Evolutionary conservation across 139 green algal species (phyloP).

Genomic region (Chlamydomonas sp.): DNA sequence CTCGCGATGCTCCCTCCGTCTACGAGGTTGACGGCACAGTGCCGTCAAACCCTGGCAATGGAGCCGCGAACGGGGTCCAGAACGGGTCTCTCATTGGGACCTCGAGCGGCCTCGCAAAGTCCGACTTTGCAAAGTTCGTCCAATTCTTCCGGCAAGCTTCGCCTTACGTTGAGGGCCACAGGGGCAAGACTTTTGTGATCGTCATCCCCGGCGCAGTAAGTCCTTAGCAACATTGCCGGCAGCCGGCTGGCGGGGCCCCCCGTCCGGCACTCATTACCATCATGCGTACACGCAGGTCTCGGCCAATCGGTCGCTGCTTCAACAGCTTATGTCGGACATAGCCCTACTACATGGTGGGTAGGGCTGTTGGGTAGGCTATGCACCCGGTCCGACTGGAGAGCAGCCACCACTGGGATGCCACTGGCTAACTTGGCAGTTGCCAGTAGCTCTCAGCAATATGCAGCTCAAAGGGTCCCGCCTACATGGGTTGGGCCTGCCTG

Average conservation of each 20-base stretch:
- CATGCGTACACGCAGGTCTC: conserved; percentile 49
- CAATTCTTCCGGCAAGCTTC: conserved; percentile 84
- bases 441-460: too few relatives aligned
- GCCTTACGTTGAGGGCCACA: conserved; percentile 92
- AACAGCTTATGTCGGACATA: conserved; percentile 84
- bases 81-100: background rate
- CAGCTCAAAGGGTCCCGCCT: too few relatives aligned
- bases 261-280: background rate
- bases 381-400: background rate
- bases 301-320: conserved; percentile 54
- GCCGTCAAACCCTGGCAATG: background rate
- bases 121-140: conserved; percentile 72
- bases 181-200: conserved; percentile 89
- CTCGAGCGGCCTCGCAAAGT: conserved; percentile 28
- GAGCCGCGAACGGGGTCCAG: background rate
- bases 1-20: background rate
- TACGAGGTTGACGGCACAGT: conserved; percentile 9
- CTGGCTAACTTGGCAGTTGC: background rate
- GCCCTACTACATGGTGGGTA: conserved; percentile 84
- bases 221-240: background rate
- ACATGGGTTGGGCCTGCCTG: too few relatives aligned
- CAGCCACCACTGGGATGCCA: background rate
- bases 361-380: too few relatives aligned
- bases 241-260: too few relatives aligned
- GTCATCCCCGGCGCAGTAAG: conserved; percentile 89